These are phyloP conservation scores for Colletotrichum agaves DNA, from an alignment of 2,329 filamentous ascomycete species.

Conservation along the genomic window DNA sequence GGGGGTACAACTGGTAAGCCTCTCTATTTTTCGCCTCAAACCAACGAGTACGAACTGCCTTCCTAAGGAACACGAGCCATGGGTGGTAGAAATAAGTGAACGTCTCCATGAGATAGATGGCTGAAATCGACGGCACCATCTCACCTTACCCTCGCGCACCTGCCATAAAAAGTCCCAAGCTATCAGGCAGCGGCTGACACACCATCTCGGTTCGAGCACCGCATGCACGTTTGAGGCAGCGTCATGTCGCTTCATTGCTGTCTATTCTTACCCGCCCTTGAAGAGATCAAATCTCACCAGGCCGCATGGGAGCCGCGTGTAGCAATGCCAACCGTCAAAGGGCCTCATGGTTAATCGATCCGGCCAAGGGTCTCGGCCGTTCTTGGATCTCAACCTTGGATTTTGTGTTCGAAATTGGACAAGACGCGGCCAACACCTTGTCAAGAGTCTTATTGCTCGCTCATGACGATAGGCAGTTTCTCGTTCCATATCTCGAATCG, in stretches of 20 bases:
- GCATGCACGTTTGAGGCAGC: neutral
- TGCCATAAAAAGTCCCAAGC: slow-evolving; percentile 2
- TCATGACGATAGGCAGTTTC: too few species aligned
- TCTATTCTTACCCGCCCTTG: neutral
- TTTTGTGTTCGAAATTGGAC: neutral
- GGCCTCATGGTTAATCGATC: neutral
- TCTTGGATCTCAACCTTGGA: neutral
- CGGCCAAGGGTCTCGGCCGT: neutral
- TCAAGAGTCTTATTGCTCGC: neutral
- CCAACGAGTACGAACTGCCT: neutral
- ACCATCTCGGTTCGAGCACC: slow-evolving; percentile 16
- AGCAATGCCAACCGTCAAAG: neutral
- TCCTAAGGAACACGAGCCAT: neutral
- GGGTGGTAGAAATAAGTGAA: neutral
- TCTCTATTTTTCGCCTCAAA: neutral
- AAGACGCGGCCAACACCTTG: neutral
- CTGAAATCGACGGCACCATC: neutral
- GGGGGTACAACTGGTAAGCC: neutral
- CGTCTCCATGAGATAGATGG: neutral
- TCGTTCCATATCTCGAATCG: too few species aligned
- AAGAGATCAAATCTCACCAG: neutral
- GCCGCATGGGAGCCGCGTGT: neutral
- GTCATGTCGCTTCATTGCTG: neutral
- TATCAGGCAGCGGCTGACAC: slow-evolving; percentile 33
- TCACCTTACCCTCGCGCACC: slow-evolving; percentile 24